These are phyloP conservation scores for Trichoderma pleuroti DNA, from an alignment of 2,329 filamentous ascomycete species.

Conservation along the genomic window DNA sequence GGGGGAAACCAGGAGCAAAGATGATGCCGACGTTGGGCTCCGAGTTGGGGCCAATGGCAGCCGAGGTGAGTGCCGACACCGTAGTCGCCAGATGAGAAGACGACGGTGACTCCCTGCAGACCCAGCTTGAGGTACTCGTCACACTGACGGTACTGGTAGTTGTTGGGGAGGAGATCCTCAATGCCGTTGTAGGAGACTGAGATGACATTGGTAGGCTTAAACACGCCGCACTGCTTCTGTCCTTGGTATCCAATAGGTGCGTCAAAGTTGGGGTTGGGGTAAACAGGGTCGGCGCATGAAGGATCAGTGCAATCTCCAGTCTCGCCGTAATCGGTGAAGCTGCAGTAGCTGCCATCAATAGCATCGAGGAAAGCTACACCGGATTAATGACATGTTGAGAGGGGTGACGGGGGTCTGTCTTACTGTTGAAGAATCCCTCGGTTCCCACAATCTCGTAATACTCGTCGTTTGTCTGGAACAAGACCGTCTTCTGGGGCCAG, in stretches of 20 bases:
- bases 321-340: constrained; percentile 26
- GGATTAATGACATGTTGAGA: not conserved
- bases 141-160: constrained; percentile 51
- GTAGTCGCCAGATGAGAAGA: constrained; percentile 49
- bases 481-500: not conserved
- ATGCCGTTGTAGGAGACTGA: constrained; percentile 51
- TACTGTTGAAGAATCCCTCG: not conserved
- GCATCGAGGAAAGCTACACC: constrained; percentile 36
- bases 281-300: constrained; percentile 3
- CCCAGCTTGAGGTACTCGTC: constrained; percentile 54
- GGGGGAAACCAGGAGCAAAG: constrained; percentile 45
- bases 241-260: constrained; percentile 38
- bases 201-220: constrained; percentile 47
- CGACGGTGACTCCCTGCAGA: constrained; percentile 46
- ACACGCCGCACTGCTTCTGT: constrained; percentile 42
- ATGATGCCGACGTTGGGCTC: not conserved
- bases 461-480: constrained; percentile 1
- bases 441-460: not conserved
- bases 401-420: not conserved
- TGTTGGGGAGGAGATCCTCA: constrained; percentile 45
- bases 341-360: constrained; percentile 43
- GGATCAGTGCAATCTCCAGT: constrained; percentile 32
- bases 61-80: constrained; percentile 35
- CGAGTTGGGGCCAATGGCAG: not conserved
- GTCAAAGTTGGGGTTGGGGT: constrained; percentile 26